Conservation (phyloP, 2,329 filamentous ascomycete genomes). For the Ophiostoma novo-ulmi region DNA sequence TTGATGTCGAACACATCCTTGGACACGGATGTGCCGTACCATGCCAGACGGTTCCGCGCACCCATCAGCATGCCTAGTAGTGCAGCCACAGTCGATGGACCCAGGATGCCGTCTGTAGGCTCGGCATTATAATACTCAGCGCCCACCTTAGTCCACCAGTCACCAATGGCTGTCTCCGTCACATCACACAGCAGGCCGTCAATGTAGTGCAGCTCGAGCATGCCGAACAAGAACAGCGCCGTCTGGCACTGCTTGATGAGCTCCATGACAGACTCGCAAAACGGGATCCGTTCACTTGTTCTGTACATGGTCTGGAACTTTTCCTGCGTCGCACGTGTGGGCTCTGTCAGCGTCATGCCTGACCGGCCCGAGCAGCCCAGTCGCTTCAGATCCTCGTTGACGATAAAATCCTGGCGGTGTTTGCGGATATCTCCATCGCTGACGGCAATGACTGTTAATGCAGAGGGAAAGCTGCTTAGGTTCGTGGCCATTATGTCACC, state of each 20-base stretch:
- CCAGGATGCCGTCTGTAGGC: slow-evolving; percentile 85
- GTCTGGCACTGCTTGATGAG: slow-evolving; percentile 88
- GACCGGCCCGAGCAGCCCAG: slow-evolving; percentile 87
- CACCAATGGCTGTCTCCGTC: slow-evolving; percentile 80
- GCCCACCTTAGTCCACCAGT: slow-evolving; percentile 96
- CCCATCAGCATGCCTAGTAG: slow-evolving; percentile 84
- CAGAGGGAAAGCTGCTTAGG: slow-evolving; percentile 83
- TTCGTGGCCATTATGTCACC: slow-evolving; percentile 93
- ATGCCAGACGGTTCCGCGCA: slow-evolving; percentile 81
- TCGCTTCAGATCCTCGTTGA: slow-evolving; percentile 91
- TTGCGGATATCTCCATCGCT: slow-evolving; percentile 79
- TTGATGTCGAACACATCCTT: slow-evolving; percentile 91
- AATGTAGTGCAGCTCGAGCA: slow-evolving; percentile 79
- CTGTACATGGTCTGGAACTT: slow-evolving; percentile 91
- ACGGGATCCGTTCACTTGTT: slow-evolving; percentile 73
- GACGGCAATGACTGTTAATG: slow-evolving; percentile 83
- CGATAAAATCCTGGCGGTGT: slow-evolving; percentile 78
- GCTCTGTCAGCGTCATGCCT: slow-evolving; percentile 72
- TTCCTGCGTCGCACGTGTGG: slow-evolving; percentile 73
- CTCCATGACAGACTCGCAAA: slow-evolving; percentile 76
- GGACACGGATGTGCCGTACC: slow-evolving; percentile 72
- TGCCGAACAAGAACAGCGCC: slow-evolving; percentile 80
- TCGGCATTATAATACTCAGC: slow-evolving; percentile 89
- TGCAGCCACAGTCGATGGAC: slow-evolving; percentile 84
- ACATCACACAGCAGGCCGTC: slow-evolving; percentile 91